Percentiles rank a stretch among this genome's conserved stretches.
Evolutionary conservation across 176 grass and related monocot species (phyloP).

Genomic region (Bolboschoenus planiculmis): DNA sequence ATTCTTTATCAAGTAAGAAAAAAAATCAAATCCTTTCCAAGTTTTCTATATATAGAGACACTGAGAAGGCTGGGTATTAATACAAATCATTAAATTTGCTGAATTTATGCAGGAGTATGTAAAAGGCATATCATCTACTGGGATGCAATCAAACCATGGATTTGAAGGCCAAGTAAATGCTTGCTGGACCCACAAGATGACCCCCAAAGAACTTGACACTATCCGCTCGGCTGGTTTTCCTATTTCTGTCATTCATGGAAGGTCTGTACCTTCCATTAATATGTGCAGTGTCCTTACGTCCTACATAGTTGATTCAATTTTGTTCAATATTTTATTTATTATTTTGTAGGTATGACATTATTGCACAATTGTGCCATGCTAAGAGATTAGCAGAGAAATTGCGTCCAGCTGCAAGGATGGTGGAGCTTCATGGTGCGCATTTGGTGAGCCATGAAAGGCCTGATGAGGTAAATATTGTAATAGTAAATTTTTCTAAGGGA

Average conservation of each 20-base stretch:
- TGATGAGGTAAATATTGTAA: conserved; percentile 54
- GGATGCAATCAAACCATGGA: conserved; percentile 90
- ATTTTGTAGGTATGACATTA: conserved; percentile 59
- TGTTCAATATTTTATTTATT: background rate
- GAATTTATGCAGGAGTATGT: conserved; percentile 62
- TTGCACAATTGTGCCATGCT: conserved; percentile 77
- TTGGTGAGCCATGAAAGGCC: conserved; percentile 96
- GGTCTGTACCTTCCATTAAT: conserved; percentile 37
- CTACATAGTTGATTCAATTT: background rate
- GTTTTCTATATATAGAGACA: background rate
- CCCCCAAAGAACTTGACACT: conserved; percentile 52
- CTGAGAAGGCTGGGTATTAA: background rate
- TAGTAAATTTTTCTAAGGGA: background rate
- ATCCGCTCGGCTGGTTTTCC: conserved; percentile 67
- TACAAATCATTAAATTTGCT: background rate
- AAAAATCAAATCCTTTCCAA: background rate
- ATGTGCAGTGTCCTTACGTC: background rate
- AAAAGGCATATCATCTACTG: conserved; percentile 71
- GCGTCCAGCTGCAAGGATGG: conserved; percentile 79
- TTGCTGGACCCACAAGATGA: conserved; percentile 91
- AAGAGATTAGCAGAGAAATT: conserved; percentile 64
- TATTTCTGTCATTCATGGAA: conserved; percentile 94
- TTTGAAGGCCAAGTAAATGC: conserved; percentile 96
- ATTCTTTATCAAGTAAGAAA: conserved; percentile 85
- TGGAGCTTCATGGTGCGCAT: conserved; percentile 90